Evolutionary conservation across 1,139 yeast genomes (phyloP), one percentile per base, ranked within the genome.

Genomic region (Lodderomyces oxycetoniae): DNA sequence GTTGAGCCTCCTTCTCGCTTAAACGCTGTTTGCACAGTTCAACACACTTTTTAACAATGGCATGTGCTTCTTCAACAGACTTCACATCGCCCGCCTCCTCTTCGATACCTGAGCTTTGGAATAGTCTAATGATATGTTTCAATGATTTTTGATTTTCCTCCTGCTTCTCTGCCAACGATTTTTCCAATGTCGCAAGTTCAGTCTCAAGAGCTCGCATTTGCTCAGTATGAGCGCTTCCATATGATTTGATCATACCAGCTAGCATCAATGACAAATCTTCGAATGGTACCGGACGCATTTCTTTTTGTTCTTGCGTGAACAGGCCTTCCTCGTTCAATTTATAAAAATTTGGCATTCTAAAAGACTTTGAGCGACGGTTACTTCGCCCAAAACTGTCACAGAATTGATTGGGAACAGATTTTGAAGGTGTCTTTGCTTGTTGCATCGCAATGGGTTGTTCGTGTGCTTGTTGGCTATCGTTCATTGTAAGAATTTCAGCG

Each of bases 231-330:
- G 71, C 59, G 30, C 59, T 64, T 7, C 73, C 58, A 28, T 75
- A 60, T 0, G 76, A 64, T 32, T 61, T 59, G 24, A 74, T 53
- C 71, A 71, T 60, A 4, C 65, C 59, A 15, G 49, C 42, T n/a
- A 65, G 43, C 69, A 65, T 63, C 0, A 61, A 49, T 17, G 66
- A 52, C 28, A 64, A 50, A 42, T 66, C 71, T 13, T 45, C 36
- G 48, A 59, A 50, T 17, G 59, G 62, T 29, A 63, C 45, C 30
- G 47, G 52, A 15, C 38, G 37, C 13, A 28, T 33, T 10, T 26
- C 33, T 8, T 34, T 37, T 4, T 31, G 30, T 24, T 41, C 47
- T 10, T 21, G 14, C 6, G 56, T 37, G 2, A 65, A 39, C 23
- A 49, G 47, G 1, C 73, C 72, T 16, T 53, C 49, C 1, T 52